A percentile compares a stretch with the other conserved stretches of the same genome.
phyloP scores from a whole-genome alignment of 805 yeast genomes.

The Candida quercuum region DNA sequence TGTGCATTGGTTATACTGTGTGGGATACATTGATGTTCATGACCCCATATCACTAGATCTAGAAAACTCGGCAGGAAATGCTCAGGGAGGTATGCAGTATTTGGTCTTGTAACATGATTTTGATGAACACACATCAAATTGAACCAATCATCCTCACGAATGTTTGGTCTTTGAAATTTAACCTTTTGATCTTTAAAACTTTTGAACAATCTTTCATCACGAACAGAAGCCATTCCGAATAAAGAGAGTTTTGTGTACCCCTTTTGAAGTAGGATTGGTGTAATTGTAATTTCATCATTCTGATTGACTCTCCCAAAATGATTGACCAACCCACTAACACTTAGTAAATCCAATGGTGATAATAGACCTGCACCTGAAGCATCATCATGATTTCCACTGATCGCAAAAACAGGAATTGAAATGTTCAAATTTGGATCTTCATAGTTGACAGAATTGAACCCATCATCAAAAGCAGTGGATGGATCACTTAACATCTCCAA shows the following conservation, averaged over 20 bases:
- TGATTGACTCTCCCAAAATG: slow-evolving; percentile 83
- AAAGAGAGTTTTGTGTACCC: slow-evolving; percentile 79
- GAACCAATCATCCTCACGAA: slow-evolving; percentile 65
- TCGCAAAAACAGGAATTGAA: slow-evolving; percentile 85
- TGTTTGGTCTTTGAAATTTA: slow-evolving; percentile 66
- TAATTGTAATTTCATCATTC: slow-evolving; percentile 65
- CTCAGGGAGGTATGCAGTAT: slow-evolving; percentile 82
- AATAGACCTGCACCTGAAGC: slow-evolving; percentile 82
- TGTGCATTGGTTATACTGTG: slow-evolving; percentile 49
- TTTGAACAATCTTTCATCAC: slow-evolving; percentile 84
- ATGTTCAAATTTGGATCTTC: slow-evolving; percentile 89
- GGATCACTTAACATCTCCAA: slow-evolving; percentile 82
- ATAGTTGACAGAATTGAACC: slow-evolving; percentile 71
- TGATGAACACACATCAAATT: slow-evolving; percentile 86
- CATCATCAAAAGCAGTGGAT: slow-evolving; percentile 51
- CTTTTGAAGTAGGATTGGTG: slow-evolving; percentile 77
- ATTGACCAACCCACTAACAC: slow-evolving; percentile 78
- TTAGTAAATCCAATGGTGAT: slow-evolving; percentile 80
- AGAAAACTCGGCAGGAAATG: slow-evolving; percentile 74
- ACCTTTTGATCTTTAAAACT: slow-evolving; percentile 79
- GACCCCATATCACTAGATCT: slow-evolving; percentile 92
- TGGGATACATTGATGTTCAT: slow-evolving; percentile 91
- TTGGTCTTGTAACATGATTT: slow-evolving; percentile 78
- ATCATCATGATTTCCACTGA: slow-evolving; percentile 96
- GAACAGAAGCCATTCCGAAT: slow-evolving; percentile 81